Base-by-base conservation (phyloP, 768 basidiomycete species). In the Kwoniella sp. region DNA sequence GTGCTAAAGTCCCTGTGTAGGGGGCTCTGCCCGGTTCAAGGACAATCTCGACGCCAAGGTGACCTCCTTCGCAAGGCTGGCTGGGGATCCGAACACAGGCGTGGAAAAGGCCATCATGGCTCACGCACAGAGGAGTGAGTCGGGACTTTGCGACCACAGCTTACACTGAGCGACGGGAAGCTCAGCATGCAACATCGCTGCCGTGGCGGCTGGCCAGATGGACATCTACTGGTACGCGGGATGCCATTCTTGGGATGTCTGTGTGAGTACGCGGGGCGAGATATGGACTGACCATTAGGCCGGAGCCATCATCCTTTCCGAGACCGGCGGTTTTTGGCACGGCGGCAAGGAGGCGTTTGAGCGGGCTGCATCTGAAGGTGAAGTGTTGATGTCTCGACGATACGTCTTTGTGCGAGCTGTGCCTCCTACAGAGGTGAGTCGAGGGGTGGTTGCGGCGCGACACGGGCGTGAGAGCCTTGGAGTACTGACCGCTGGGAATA, bases 211-310 rank as follows among this genome's bases (percentile, higher is more conserved):
- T 67, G 92, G 92, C 19, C 84, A 84, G n/a, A 69, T 90, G 41
- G 91, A 93, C 64, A 65, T 91, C 45, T 93, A 89, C 63, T 91
- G 89, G 89, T 87, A 58, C 82, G 81, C 69, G 81, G 82, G 82
- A 46, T 69, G 66, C 79, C 62, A 63, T 78, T 64, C 46, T 11
- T 91, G 88, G 89, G 87, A 91, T 71, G 85, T 91, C 39, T 89
- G 86, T 62, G 82, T 80, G 60, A 66, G 80, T 76, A 8, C 34
- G 2, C 28, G 20, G n/a, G n/a, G 36, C 22, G 15, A 11, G 26
- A 14, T 20, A 15, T 29, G 14, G 32, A 41, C 27, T 46, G 25
- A n/a, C n/a, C 22, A 50, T 12, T 62, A 62, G 77, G 89, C 92
- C 3, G 92, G 91, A 0, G 83, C 88, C 5, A 84, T 95, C 61